Evolutionary conservation across 1,284 basidiomycete species (phyloP), one percentile per base, ranked within the genome.

Genomic region (Stygiomarasmius scandens): DNA sequence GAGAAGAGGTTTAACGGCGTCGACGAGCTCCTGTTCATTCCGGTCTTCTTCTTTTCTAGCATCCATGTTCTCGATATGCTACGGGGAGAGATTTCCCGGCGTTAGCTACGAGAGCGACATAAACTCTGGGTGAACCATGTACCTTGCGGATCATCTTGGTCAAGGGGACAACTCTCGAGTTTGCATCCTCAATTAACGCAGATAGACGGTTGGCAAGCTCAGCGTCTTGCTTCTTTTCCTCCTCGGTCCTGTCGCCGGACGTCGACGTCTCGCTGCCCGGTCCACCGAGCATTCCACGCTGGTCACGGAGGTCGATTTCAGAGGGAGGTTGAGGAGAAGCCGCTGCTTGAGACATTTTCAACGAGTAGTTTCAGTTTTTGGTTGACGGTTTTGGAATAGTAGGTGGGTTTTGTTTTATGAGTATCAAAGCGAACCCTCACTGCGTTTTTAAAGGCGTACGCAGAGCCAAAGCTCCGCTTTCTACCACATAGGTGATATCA

Each of bases 61-160:
- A 22, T 71, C 67, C 62, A 73, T 71, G 19, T 63, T 61, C 51
- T 75, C 71, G 55, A 73, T 71, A 55, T 71, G 65, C 71, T 72
- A 34, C 9, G 3, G 19, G 25, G 32, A 52, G 25, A 34, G 49
- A 44, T 23, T 14, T 16, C 29, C 10, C 32, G n/a, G 45, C 11
- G 11, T 29, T 8, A 3, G 19, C 10, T 20, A 50, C 24, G 10
- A 38, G 12, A 25, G 16, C n/a, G 10, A 19, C 25, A 23, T 32
- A 9, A 25, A 19, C 9, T n/a, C 6, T 11, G 14, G 16, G 1
- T 32, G 20, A 29, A 11, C 49, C 61, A 11, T n/a, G n/a, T 25
- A 73, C 72, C 63, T 70, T 69, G 43, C 71, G 68, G 60, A 74
- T 71, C 71, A 72, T 73, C 19, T 64, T 67, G 55, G 65, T 67